These are phyloP conservation scores for Phytophthora citricola DNA, from an alignment of 352 stramenopile species.

Conservation along the genomic window DNA sequence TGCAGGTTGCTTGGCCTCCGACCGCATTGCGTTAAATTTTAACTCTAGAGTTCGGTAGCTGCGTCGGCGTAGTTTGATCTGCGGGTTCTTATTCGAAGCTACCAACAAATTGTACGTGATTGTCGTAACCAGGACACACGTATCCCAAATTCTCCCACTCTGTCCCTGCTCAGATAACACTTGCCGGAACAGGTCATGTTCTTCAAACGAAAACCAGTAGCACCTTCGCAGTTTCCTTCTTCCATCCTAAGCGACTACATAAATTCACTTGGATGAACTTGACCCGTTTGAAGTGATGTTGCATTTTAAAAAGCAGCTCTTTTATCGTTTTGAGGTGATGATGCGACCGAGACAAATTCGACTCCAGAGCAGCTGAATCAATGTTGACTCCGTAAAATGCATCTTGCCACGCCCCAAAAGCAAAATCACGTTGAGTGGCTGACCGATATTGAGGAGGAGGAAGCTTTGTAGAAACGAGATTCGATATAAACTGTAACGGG, in stretches of 20 bases:
- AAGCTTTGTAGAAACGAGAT: not conserved
- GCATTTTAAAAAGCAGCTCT: slow-evolving; percentile 1
- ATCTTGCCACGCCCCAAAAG: not conserved
- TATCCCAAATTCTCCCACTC: too few species aligned
- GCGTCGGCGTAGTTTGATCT: too few species aligned
- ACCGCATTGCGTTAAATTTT: too few species aligned
- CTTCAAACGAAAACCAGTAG: too few species aligned
- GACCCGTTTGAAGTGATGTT: not conserved
- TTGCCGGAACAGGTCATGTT: too few species aligned
- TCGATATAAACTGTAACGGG: too few species aligned
- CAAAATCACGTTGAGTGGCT: not conserved
- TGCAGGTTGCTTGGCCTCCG: too few species aligned
- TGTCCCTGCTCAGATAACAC: too few species aligned
- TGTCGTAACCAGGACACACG: too few species aligned
- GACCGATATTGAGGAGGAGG: not conserved
- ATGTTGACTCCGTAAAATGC: not conserved
- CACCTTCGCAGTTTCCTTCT: too few species aligned
- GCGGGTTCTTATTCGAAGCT: not conserved
- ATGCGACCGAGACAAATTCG: not conserved
- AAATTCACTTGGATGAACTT: not conserved
- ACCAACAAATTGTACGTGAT: not conserved
- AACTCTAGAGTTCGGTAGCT: too few species aligned
- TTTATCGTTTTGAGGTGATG: not conserved
- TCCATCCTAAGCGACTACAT: too few species aligned
- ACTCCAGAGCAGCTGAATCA: not conserved